Evolutionary conservation across 352 stramenopile genomes (phyloP).

Genomic region (Aphanomyces invadans): DNA sequence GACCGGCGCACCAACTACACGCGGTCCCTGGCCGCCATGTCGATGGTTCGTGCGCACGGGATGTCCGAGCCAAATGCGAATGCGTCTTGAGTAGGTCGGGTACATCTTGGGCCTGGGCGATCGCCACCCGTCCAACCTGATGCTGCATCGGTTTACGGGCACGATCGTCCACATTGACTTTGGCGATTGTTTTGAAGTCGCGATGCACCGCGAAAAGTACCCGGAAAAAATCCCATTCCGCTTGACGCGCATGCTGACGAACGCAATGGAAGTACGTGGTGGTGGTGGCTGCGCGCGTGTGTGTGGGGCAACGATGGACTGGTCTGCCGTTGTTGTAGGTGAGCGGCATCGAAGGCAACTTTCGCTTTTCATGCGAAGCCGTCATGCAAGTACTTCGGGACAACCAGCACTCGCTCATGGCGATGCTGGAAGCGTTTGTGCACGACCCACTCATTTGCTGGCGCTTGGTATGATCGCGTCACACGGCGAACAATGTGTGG

Average conservation of each 20-base stretch:
- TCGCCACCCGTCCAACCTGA: slow-evolving; percentile 98
- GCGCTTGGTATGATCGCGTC: slow-evolving; percentile 70
- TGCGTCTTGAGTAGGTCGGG: slow-evolving; percentile 29
- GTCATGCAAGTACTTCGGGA: slow-evolving; percentile 97
- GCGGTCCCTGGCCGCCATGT: slow-evolving; percentile 96
- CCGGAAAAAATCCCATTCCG: slow-evolving; percentile 99
- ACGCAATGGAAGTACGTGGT: slow-evolving; percentile 95
- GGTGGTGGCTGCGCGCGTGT: too few relatives aligned
- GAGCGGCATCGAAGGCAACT: slow-evolving; percentile 97
- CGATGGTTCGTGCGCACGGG: slow-evolving; percentile 93
- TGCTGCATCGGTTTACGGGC: slow-evolving; percentile 97
- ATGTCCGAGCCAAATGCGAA: too few relatives aligned
- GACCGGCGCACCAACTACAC: slow-evolving; percentile 97
- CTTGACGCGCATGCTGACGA: slow-evolving; percentile 97
- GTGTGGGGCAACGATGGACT: too few relatives aligned
- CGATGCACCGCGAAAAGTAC: slow-evolving; percentile 98
- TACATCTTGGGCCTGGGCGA: slow-evolving; percentile 99
- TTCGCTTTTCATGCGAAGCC: slow-evolving; percentile 94
- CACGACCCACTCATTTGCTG: slow-evolving; percentile 98
- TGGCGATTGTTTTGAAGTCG: slow-evolving; percentile 97
- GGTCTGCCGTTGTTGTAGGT: slow-evolving; percentile 28
- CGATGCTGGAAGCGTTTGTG: slow-evolving; percentile 99
- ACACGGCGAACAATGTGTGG: background rate
- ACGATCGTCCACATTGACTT: slow-evolving; percentile 97
- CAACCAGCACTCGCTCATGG: slow-evolving; percentile 96